Conservation (phyloP, 2,329 filamentous ascomycete species). For the Amylocarpus encephaloides region DNA sequence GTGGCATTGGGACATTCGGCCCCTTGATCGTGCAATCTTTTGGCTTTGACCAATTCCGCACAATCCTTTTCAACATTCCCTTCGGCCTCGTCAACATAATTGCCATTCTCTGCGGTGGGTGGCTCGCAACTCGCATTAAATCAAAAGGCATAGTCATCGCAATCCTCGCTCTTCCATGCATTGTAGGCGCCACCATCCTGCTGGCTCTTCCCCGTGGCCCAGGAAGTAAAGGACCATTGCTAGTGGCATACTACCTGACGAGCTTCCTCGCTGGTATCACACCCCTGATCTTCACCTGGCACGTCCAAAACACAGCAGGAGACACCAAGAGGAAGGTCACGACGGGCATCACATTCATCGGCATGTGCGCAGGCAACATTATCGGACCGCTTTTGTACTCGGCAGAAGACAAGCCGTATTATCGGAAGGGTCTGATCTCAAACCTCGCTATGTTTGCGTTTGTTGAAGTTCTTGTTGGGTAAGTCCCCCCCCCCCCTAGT, state of each 20-base stretch:
- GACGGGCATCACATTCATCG: constrained; percentile 58
- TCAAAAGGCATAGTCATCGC: constrained; percentile 50
- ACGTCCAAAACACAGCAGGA: constrained; percentile 57
- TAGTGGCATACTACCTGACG: constrained; percentile 45
- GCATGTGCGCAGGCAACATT: constrained; percentile 59
- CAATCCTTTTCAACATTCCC: constrained; percentile 39
- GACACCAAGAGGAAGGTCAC: constrained; percentile 65
- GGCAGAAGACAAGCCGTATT: constrained; percentile 51
- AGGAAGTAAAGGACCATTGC: constrained; percentile 42
- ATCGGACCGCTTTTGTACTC: constrained; percentile 59
- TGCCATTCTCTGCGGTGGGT: constrained; percentile 51
- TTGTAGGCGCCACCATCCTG: constrained; percentile 46
- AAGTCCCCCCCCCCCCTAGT: constrained; percentile 19
- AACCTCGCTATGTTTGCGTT: constrained; percentile 10
- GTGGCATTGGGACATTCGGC: constrained; percentile 16
- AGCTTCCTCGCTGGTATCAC: constrained; percentile 55
- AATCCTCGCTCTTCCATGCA: constrained; percentile 48
- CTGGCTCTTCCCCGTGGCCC: constrained; percentile 43
- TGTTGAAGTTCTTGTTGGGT: constrained; percentile 38
- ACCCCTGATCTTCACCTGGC: constrained; percentile 56
- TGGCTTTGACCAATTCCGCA: constrained; percentile 35
- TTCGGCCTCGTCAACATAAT: constrained; percentile 41
- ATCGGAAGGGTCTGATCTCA: constrained; percentile 28
- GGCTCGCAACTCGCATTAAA: constrained; percentile 45
- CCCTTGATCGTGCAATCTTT: constrained; percentile 38